Base-by-base conservation (phyloP, 306 rosid genomes). In the Dalbergia oliveri region DNA sequence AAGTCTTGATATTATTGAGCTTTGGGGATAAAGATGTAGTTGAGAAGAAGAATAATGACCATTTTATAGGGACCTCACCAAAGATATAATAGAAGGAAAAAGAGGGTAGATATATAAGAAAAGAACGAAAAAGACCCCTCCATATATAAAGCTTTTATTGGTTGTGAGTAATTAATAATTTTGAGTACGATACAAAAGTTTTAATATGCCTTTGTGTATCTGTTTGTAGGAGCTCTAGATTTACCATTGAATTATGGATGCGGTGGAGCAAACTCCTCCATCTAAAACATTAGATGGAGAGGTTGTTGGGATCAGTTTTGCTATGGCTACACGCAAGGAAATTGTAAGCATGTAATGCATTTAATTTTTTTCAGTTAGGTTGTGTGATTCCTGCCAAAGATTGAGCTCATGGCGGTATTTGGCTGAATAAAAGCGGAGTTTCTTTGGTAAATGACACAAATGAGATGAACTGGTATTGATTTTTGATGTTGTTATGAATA, bases 251-350 rank as follows among this genome's bases (percentile, higher is more conserved):
- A 18, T 21, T 18, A 54, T 54, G 60, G 60, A 54, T 2, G 60
- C 10, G 66, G 72, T 84, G 43, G 91, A 91, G 82, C 95, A 91
- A 53, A 75, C 72, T 65, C 66, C 84, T 11, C 65, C 84, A 44
- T 77, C 92, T 66, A 60, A 78, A 47, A 53, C 87, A 82, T 66
- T 85, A 50, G 92, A 94, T n/a, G 95, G 87, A 60, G 87, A 86
- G 72, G 79, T 91, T 3, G 54, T 70, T 60, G 92, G 97, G 8
- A 91, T 94, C 80, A 81, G 67, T 72, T 94, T 94, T 59, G 83
- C 89, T 59, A 78, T 94, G 86, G 98, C 98, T 67, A 90, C 87
- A 23, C 88, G 75, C 63, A 84, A 84, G 6, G 98, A 94, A 85
- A 91, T 94, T 58, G 98, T 94, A 83, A 90, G 98, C 79, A 56